phyloP scores from a whole-genome alignment of 208 protist species.

The Leishmania arabica region DNA sequence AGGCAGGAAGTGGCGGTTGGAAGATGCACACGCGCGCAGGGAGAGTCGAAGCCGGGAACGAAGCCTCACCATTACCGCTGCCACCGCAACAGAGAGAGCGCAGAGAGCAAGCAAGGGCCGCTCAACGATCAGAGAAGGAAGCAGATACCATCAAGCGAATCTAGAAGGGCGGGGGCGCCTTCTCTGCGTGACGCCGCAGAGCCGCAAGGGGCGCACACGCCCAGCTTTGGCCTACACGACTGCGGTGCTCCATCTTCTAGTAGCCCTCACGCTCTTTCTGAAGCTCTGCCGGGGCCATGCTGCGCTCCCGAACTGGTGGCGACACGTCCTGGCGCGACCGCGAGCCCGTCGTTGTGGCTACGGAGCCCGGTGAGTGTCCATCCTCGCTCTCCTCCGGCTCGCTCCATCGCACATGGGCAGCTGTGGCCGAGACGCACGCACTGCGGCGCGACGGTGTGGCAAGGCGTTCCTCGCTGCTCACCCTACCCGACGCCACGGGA shows the following conservation, averaged over 20 bases:
- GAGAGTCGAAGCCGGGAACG: background rate
- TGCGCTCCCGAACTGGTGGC: slow-evolving; percentile 53
- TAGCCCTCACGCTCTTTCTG: slow-evolving; percentile 10
- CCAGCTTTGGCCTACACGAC: background rate
- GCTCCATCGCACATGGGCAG: slow-evolving; percentile 20
- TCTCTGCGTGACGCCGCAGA: background rate
- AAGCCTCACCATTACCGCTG: background rate
- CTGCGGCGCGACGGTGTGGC: background rate
- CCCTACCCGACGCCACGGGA: background rate
- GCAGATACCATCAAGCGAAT: background rate
- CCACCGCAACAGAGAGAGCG: background rate
- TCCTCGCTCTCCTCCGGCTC: slow-evolving; percentile 21
- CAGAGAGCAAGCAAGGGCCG: background rate
- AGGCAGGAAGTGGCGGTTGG: background rate
- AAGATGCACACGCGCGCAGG: background rate
- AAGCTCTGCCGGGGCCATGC: slow-evolving; percentile 53
- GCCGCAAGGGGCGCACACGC: background rate
- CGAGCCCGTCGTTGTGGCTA: slow-evolving; percentile 9
- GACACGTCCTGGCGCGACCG: slow-evolving; percentile 39
- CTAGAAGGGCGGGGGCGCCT: background rate
- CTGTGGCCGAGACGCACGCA: background rate
- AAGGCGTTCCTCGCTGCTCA: background rate
- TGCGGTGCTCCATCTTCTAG: background rate
- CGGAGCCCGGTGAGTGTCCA: slow-evolving; percentile 15
- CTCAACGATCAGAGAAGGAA: background rate